Percentiles rank a stretch among this genome's conserved stretches.
Evolutionary conservation across 441 rosid genomes (phyloP).

Genomic region (Gossypium trilobum): DNA sequence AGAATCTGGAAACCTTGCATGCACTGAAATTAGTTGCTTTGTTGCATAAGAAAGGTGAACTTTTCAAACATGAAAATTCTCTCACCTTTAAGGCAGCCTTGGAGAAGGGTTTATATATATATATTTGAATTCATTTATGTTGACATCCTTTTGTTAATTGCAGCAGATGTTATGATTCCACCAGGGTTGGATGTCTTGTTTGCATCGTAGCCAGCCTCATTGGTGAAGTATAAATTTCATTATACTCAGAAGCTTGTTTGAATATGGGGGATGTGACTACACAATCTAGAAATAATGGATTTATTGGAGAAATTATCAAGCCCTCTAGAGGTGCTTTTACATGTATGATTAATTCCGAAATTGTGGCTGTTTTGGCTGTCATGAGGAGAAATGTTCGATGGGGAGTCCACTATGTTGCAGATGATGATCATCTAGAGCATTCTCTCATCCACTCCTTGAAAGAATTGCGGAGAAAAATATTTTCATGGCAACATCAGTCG

Average conservation of each 20-base stretch:
- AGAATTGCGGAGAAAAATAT: constrained; percentile 67
- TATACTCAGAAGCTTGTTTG: constrained; percentile 25
- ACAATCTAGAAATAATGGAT: constrained; percentile 44
- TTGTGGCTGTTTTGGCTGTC: constrained; percentile 87
- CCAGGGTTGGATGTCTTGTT: constrained; percentile 4
- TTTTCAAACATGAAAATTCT: neutral
- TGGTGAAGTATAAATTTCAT: constrained; percentile 12
- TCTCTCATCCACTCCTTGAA: constrained; percentile 81
- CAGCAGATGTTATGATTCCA: neutral
- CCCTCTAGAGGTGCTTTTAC: constrained; percentile 45
- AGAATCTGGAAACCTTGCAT: neutral
- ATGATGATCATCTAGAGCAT: constrained; percentile 87
- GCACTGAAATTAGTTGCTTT: neutral
- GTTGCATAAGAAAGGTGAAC: neutral
- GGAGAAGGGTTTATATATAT: neutral
- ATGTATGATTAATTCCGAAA: constrained; percentile 74
- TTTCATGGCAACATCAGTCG: constrained; percentile 74
- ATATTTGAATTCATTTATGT: neutral
- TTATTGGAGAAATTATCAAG: constrained; percentile 48
- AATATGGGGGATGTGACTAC: constrained; percentile 62
- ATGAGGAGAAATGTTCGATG: constrained; percentile 93
- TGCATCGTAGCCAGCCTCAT: constrained; percentile 19
- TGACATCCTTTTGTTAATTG: constrained; percentile 1
- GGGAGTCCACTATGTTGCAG: constrained; percentile 72
- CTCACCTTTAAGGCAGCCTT: neutral